Conservation (phyloP, 2,329 filamentous ascomycete species). For the Lasiodiplodia sp. region DNA sequence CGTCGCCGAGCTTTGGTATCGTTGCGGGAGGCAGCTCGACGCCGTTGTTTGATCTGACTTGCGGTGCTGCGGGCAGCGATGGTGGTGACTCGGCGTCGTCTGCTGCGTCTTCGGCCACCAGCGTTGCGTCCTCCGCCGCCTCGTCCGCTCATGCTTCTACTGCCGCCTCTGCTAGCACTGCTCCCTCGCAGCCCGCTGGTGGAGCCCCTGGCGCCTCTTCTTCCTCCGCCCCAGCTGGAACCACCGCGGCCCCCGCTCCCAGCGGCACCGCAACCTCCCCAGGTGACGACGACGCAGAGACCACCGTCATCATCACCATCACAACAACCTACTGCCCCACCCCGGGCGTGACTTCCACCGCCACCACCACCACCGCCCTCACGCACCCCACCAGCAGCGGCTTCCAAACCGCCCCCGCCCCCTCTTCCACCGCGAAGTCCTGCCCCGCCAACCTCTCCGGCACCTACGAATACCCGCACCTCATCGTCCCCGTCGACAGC, state of each 20-base stretch:
- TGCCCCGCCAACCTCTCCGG: slow-evolving; percentile 40
- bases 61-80: slow-evolving; percentile 32
- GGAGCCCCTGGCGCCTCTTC: not conserved
- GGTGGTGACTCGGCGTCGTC: slow-evolving; percentile 30
- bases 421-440: slow-evolving; percentile 11
- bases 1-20: slow-evolving; percentile 75
- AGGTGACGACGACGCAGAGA: not conserved
- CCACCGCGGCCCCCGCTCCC: not conserved
- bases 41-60: slow-evolving; percentile 47
- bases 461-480: slow-evolving; percentile 41
- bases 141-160: slow-evolving; percentile 1
- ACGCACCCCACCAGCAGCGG: not conserved
- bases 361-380: not conserved
- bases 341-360: not conserved
- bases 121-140: slow-evolving; percentile 14
- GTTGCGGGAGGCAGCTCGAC: slow-evolving; percentile 51
- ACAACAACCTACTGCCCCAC: slow-evolving; percentile 21
- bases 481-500: slow-evolving; percentile 42
- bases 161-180: not conserved
- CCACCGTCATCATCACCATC: slow-evolving; percentile 15
- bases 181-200: not conserved
- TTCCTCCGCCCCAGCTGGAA: not conserved
- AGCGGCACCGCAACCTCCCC: not conserved
- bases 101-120: not conserved
- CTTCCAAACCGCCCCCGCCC: not conserved